phyloP scores from a whole-genome alignment of 257 asterid species.

The Fraxinus cuspidata region DNA sequence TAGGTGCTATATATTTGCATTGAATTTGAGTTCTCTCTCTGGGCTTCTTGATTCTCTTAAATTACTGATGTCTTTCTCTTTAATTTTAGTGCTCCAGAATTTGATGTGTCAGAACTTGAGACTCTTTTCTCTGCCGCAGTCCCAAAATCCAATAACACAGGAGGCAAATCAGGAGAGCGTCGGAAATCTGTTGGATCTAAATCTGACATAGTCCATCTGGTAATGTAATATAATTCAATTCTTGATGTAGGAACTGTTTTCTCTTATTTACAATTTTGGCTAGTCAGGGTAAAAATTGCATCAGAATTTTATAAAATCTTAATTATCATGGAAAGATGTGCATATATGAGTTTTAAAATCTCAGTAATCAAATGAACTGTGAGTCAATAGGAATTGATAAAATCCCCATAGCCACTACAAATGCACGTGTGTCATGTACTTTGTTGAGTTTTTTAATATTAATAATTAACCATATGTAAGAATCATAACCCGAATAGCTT shows the following conservation, averaged over 20 bases:
- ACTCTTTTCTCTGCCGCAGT: conserved; percentile 88
- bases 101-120: conserved; percentile 94
- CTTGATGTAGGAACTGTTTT: conserved; percentile 6
- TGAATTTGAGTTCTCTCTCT: conserved; percentile 21
- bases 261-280: neutral
- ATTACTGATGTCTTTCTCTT: conserved; percentile 32
- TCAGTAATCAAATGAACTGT: neutral
- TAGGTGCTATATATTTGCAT: conserved; percentile 8
- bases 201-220: conserved; percentile 90
- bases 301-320: neutral
- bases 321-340: neutral
- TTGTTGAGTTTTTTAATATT: conserved; percentile 4
- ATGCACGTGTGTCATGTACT: conserved; percentile 7
- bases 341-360: neutral
- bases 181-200: conserved; percentile 89
- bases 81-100: conserved; percentile 76
- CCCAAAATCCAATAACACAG: conserved; percentile 73
- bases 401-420: neutral
- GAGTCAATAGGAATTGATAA: neutral
- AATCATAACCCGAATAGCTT: neutral
- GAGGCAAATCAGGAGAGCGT: conserved; percentile 77
- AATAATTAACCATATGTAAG: conserved; percentile 18
- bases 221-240: conserved; percentile 41
- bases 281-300: neutral
- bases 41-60: conserved; percentile 19